Evolutionary conservation across 495 filamentous ascomycete species (phyloP), one percentile per base, ranked within the genome.

Genomic region (Acidiella bohemica): DNA sequence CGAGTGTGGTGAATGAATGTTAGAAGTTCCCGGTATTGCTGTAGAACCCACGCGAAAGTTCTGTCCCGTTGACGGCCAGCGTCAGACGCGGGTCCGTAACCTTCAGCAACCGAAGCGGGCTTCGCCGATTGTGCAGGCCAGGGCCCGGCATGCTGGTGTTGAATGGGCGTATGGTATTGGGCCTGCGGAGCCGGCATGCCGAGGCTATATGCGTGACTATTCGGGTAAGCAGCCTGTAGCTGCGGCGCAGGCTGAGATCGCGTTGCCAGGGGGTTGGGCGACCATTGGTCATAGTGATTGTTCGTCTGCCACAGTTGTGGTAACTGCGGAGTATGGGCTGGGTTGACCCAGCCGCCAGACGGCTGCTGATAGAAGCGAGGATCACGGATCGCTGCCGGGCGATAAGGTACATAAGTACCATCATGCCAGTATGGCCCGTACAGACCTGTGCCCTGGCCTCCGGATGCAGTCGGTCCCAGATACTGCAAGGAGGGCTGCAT

Each of bases 21-120:
- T 17, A 96, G 63, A 3, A 97, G 72, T 50, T 93, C 83, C 26
- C 86, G 73, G 61, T 97, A 96, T 17, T 88, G 75, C 36, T 72
- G 70, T 56, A 95, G 83, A 22, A 90, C 90, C 73, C 81, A 87
- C 12, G 78, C 69, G 31, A 94, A 67, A 5, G 80, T 75, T 46
- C 78, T 81, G 56, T 95, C 88, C 47, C 80, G 81, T 55, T 82
- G 85, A 47, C 76, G 72, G 4, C 65, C 59, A 51, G 74, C 81
- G 9, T 55, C 41, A 19, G 60, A 53, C 28, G 50, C 49, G 0
- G 58, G 46, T 4, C 57, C 57, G 34, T 51, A 63, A 17, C 61
- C 48, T 10, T 24, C 55, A 13, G 5, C 32, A 20, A 34, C 5
- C 5, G 18, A 9, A 17, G 4, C 8, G 16, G 32, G 3, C 16